Evolutionary conservation across 2,329 filamentous ascomycete species (phyloP), one percentile per base, ranked within the genome.

Genomic region (Colletotrichum cordylinicola): DNA sequence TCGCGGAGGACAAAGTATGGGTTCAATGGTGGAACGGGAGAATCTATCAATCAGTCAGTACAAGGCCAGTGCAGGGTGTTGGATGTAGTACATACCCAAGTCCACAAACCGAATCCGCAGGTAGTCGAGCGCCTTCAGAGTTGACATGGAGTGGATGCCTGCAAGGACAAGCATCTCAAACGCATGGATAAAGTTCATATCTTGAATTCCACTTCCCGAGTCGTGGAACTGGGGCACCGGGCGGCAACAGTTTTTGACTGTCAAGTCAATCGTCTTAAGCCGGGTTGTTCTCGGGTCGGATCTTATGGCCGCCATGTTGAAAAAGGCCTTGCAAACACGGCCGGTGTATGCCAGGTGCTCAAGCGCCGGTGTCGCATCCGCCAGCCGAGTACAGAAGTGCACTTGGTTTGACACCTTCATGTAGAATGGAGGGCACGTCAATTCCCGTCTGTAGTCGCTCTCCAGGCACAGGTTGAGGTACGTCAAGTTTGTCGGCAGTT

Each of bases 81-180:
- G 35, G n/a, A 27, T 31, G 62, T 10, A 5, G 33, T 13, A 83
- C 87, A 79, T 87, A 93, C 91, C 88, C 8, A 95, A 87, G 82
- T 95, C 94, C 69, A 95, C 92, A 80, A 94, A 95, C 70, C 94
- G 91, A 80, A 95, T 94, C 73, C 93, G 89, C 77, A 96, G 83
- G 82, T 92, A 91, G 60, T 91, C 86, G 37, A 96, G 83, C n/a
- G 87, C 85, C 68, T 89, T 88, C 64, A 94, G 88, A 35, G 86
- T 88, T 16, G 88, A 88, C 61, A 95, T 83, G 4, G 92, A 89
- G 64, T 89, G 88, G 37, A 94, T 90, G 1, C 90, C 92, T 2
- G 91, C 88, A 4, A 94, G 78, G 4, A 95, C 92, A 13, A 95
- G 86, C 74, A 89, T 88, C 83, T 95, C 94, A 79, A 95, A 95